phyloP scores from a whole-genome alignment of 805 yeast genomes.

The Kuraishia ogatae region DNA sequence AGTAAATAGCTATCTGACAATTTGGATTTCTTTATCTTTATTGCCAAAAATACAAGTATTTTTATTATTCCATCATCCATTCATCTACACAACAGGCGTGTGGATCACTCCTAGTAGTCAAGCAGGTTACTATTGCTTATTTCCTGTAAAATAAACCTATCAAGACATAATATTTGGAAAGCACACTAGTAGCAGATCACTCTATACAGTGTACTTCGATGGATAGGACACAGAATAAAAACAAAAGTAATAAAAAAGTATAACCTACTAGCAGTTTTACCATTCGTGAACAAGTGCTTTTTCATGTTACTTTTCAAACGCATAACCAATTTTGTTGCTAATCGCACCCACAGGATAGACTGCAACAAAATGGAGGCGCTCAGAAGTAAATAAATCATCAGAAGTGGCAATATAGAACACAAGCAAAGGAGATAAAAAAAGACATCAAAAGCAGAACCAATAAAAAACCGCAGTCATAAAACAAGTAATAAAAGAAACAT shows the following conservation, averaged over 20 bases:
- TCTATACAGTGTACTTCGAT: neutral
- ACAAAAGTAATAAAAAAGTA: neutral
- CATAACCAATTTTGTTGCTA: neutral
- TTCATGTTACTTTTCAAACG: neutral
- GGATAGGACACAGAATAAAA: neutral
- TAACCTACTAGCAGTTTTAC: neutral
- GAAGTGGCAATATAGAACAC: neutral
- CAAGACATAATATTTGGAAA: neutral
- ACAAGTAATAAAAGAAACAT: neutral
- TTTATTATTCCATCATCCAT: neutral
- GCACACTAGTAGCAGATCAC: too few relatives aligned
- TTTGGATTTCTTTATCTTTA: too few relatives aligned
- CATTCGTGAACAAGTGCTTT: neutral
- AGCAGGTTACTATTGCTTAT: neutral
- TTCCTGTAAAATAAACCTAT: too few relatives aligned
- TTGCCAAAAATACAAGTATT: too few relatives aligned
- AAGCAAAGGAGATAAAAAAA: neutral
- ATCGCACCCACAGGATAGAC: neutral
- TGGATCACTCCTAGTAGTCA: too few relatives aligned
- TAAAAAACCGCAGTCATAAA: neutral
- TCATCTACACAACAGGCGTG: too few relatives aligned
- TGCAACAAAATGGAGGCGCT: too few relatives aligned
- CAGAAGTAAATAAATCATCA: neutral
- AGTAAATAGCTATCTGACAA: too few relatives aligned
- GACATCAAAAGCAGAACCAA: neutral